Conservation (phyloP, 2,329 filamentous ascomycete genomes). For the Fusarium denticulatum region DNA sequence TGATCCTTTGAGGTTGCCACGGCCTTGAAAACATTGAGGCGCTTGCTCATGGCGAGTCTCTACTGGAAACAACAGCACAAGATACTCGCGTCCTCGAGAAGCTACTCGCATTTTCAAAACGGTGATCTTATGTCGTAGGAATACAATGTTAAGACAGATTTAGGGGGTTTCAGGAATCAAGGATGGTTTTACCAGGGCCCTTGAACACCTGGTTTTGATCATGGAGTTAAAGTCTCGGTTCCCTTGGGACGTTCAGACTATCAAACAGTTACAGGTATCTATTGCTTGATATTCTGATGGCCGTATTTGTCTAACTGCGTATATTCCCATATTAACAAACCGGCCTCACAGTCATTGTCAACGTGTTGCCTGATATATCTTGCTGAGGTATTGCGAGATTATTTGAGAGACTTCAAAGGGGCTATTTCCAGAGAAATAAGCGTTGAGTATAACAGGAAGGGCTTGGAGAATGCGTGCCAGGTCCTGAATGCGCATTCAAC, state of each 20-base stretch:
- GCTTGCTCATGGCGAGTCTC: background rate
- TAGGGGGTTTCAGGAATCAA: fast-evolving
- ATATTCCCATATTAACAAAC: background rate
- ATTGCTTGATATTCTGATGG: background rate
- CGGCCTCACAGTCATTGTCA: background rate
- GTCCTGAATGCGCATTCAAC: background rate
- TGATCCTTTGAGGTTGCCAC: fast-evolving
- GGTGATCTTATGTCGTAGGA: background rate
- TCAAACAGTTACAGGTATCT: background rate
- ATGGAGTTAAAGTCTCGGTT: background rate
- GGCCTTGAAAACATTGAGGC: fast-evolving
- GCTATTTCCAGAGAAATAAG: background rate
- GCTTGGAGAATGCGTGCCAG: too few relatives aligned
- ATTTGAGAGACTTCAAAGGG: too few relatives aligned
- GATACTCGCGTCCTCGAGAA: too few relatives aligned
- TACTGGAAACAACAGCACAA: background rate
- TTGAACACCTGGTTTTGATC: background rate
- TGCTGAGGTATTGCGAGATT: fast-evolving
- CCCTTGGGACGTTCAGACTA: too few relatives aligned
- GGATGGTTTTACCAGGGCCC: fast-evolving
- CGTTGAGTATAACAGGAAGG: background rate
- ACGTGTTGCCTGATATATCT: background rate
- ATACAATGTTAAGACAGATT: fast-evolving
- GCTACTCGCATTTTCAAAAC: background rate
- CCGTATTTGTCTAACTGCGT: fast-evolving